A percentile compares a stretch with the other conserved stretches of the same genome.
Conservation (phyloP, 768 basidiomycete genomes). For the Pleurotus pulmonarius region DNA sequence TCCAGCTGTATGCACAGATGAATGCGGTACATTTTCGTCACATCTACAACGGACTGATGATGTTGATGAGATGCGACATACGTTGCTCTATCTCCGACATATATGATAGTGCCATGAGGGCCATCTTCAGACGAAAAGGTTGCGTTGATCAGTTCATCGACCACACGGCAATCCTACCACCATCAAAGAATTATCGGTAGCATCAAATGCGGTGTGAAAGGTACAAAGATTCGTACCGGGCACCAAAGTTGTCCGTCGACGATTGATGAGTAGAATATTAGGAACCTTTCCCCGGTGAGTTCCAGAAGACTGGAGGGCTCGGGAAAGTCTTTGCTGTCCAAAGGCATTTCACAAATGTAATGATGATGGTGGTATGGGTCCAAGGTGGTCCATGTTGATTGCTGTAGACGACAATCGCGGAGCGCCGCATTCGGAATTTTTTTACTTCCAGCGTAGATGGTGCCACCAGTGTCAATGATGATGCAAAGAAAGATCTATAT, state of each 20-base stretch:
- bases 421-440: not conserved
- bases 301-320: constrained; percentile 33
- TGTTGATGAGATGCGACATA: constrained; percentile 29
- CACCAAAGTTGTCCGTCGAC: constrained; percentile 68
- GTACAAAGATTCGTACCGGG: constrained; percentile 42
- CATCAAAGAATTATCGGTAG: not conserved
- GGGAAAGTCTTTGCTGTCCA: constrained; percentile 33
- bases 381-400: too few relatives aligned
- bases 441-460: not conserved
- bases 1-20: constrained; percentile 55
- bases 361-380: not conserved
- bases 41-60: too few relatives aligned
- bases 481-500: not conserved
- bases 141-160: constrained; percentile 51
- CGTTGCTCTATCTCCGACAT: constrained; percentile 65
- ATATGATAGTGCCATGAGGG: constrained; percentile 59
- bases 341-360: constrained; percentile 40
- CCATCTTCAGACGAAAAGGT: constrained; percentile 41
- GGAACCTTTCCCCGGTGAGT: constrained; percentile 42
- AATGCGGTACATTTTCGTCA: not conserved
- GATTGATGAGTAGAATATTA: constrained; percentile 72
- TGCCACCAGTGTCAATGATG: not conserved
- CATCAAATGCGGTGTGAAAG: not conserved
- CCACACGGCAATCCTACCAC: constrained; percentile 57
- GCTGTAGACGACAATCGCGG: not conserved